Evolutionary conservation across 148 eudicot species (phyloP), one percentile per base, ranked within the genome.

Genomic region (Mesembryanthemum crystallinum): DNA sequence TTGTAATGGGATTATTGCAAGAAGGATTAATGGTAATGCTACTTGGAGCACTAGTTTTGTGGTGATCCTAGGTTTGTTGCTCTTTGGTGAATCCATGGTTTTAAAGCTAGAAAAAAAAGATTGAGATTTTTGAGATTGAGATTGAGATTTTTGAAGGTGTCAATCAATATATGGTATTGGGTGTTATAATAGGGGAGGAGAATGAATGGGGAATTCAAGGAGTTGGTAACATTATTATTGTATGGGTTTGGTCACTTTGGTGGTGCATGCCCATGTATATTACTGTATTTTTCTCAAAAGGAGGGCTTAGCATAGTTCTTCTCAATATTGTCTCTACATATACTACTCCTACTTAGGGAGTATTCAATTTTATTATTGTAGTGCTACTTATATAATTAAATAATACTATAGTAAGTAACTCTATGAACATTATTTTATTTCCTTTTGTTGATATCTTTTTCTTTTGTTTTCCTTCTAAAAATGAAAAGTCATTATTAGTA

Each of bases 1-100:
- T 69, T 82, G 70, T 20, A 82, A 51, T 0, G 88, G 83, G 73
- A 85, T 71, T 30, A 75, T 68, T 0, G 82, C 66, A 28, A 86
- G 72, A 43, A 86, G 81, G n/a, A 82, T 43, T 55, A 84, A 27
- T 47, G 85, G 79, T 9, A 86, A 54, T 58, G 70, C 54, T 67
- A 73, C 42, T 76, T 79, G 69, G 64, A 84, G 49, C 1, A 66
- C 21, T 66, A 82, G 37, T 70, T 80, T 86, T 25, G 83, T 69
- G 70, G 77, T 77, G 25, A 52, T 58, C 29, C 69, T 64, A 1
- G 35, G 54, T 45, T 69, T 64, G 25, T 29, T 57, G 69, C 65
- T 82, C 1, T 65, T 37, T 69, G 79, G 67, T 32, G 67, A 13
- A 20, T 85, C 85, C 83, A 82, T 85, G 27, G 47, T 62, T 9